These are phyloP conservation scores for Setaria viridis DNA, from an alignment of 202 grass and related monocot species.

Conservation along the genomic window DNA sequence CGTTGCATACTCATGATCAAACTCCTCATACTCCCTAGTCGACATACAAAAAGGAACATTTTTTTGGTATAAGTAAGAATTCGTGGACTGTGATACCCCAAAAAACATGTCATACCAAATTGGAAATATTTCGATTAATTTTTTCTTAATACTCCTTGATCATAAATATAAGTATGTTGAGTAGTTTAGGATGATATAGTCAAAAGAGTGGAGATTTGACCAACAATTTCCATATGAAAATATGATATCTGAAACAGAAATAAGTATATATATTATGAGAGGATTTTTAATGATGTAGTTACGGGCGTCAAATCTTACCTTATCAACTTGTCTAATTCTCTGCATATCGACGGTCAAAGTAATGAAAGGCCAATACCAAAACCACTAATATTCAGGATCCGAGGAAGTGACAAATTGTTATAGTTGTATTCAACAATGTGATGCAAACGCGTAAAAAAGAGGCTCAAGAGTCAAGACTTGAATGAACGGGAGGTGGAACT, in stretches of 20 bases:
- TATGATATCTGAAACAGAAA: neutral
- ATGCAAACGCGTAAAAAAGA: neutral
- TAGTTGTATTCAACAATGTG: neutral
- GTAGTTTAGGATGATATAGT: neutral
- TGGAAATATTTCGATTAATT: neutral
- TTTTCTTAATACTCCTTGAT: neutral
- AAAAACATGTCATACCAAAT: neutral
- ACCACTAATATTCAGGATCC: too few species aligned
- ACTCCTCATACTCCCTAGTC: constrained; percentile 19
- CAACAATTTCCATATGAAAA: neutral
- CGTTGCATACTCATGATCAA: too few species aligned
- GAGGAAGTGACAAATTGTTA: neutral
- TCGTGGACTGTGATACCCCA: neutral
- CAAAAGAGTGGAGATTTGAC: neutral
- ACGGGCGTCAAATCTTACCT: too few species aligned
- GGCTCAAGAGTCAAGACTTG: neutral
- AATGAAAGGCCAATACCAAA: too few species aligned
- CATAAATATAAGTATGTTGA: neutral
- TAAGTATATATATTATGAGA: too few species aligned
- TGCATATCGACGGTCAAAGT: too few species aligned
- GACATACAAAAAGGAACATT: neutral
- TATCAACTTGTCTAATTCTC: too few species aligned
- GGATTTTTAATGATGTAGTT: too few species aligned
- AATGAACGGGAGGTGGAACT: neutral
- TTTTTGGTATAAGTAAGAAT: neutral